phyloP scores from a whole-genome alignment of 73 alveolate genomes.

The Paramecium pentaurelia region DNA sequence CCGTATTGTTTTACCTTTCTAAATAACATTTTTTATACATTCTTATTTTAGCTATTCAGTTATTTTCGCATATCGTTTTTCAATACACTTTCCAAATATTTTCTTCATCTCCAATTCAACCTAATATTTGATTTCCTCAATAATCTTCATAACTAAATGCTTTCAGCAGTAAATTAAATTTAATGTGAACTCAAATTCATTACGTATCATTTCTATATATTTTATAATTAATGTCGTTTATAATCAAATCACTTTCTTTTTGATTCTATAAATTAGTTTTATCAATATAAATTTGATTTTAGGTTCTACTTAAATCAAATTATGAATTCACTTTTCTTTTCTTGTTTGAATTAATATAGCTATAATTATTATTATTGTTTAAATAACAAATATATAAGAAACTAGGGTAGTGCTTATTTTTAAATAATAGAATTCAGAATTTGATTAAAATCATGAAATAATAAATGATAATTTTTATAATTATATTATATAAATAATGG shows the following conservation, averaged over 20 bases:
- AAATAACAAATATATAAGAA: neutral
- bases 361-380: neutral
- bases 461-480: neutral
- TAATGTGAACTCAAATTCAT: neutral
- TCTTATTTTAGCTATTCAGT: neutral
- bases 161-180: neutral
- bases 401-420: neutral
- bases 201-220: neutral
- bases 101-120: neutral
- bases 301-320: neutral
- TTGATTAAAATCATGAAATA: neutral
- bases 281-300: neutral
- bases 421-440: neutral
- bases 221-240: neutral
- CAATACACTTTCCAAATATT: neutral
- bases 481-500: neutral
- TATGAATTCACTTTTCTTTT: neutral
- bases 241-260: neutral
- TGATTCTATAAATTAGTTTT: neutral
- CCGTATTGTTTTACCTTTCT: neutral
- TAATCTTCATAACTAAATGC: neutral
- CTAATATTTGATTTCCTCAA: conserved; percentile 2
- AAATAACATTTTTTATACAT: neutral
- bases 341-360: neutral
- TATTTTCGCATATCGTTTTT: conserved; percentile 17